Percentiles rank a stretch among this genome's conserved stretches.
Evolutionary conservation across 352 stramenopile genomes (phyloP).

Genomic region (Globisporangium nunn): DNA sequence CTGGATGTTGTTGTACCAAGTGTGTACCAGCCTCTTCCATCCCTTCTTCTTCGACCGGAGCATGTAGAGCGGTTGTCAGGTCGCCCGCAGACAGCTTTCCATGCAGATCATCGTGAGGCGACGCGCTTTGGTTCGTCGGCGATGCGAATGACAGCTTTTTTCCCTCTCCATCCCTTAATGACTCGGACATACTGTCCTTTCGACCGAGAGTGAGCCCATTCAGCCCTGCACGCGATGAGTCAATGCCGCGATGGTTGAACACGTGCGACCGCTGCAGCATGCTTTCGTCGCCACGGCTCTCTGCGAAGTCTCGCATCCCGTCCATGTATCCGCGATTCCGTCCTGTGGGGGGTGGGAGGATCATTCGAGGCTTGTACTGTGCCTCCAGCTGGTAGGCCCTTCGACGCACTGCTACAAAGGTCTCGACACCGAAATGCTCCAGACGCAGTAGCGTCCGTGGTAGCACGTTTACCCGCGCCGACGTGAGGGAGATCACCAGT

Average conservation of each 20-base stretch:
- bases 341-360: constrained; percentile 17
- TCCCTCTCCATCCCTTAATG: constrained; percentile 2
- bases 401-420: constrained; percentile 36
- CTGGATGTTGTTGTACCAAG: not conserved
- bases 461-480: constrained; percentile 40
- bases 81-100: constrained; percentile 8
- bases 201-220: constrained; percentile 8
- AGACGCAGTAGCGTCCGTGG: constrained; percentile 41
- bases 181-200: constrained; percentile 40
- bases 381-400: constrained; percentile 33
- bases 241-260: constrained; percentile 1
- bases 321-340: constrained; percentile 24
- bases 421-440: constrained; percentile 48
- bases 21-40: not conserved
- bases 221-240: constrained; percentile 1
- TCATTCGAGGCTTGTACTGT: constrained; percentile 27
- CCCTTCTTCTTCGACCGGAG: constrained; percentile 1
- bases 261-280: not conserved
- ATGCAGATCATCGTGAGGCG: not conserved
- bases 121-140: not conserved
- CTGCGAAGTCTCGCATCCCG: constrained; percentile 16
- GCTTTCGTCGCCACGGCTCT: constrained; percentile 11
- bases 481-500: constrained; percentile 20
- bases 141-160: constrained; percentile 8
- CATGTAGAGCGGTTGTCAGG: constrained; percentile 2